These are phyloP conservation scores for Neurospora sp. DNA, from an alignment of 2,329 filamentous ascomycete species.

Conservation along the genomic window DNA sequence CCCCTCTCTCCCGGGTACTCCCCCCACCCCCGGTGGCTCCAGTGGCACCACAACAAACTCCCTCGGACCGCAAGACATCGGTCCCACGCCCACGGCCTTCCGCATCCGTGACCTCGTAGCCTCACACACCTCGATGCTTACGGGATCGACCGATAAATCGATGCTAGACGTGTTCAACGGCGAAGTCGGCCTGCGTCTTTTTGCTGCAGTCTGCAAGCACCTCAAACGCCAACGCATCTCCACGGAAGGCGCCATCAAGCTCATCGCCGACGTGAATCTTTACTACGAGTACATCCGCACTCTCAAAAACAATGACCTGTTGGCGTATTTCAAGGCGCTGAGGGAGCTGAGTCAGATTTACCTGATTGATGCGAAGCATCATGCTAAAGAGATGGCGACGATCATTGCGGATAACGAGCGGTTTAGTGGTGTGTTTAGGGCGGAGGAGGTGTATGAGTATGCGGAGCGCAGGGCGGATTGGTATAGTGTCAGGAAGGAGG, in stretches of 20 bases:
- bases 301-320: slow-evolving; percentile 71
- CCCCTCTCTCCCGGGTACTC: slow-evolving; percentile 18
- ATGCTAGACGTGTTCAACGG: slow-evolving; percentile 98
- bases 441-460: slow-evolving; percentile 97
- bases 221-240: slow-evolving; percentile 91
- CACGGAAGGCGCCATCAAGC: slow-evolving; percentile 76
- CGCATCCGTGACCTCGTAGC: slow-evolving; percentile 78
- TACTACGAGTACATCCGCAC: slow-evolving; percentile 79
- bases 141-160: slow-evolving; percentile 92
- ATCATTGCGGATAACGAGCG: slow-evolving; percentile 88
- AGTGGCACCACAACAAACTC: slow-evolving; percentile 27
- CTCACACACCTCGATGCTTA: slow-evolving; percentile 84
- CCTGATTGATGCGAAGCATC: slow-evolving; percentile 73
- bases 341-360: slow-evolving; percentile 93
- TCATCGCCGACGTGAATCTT: slow-evolving; percentile 94
- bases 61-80: slow-evolving; percentile 40
- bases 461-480: slow-evolving; percentile 89
- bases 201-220: slow-evolving; percentile 90
- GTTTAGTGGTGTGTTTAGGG: slow-evolving; percentile 84
- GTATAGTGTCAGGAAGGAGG: slow-evolving; percentile 79
- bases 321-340: slow-evolving; percentile 84
- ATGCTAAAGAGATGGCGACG: slow-evolving; percentile 89
- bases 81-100: slow-evolving; percentile 68
- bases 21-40: slow-evolving; percentile 23
- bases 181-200: slow-evolving; percentile 88